Base-by-base conservation (phyloP, 768 basidiomycete species). In the Agaricus subrufescens region DNA sequence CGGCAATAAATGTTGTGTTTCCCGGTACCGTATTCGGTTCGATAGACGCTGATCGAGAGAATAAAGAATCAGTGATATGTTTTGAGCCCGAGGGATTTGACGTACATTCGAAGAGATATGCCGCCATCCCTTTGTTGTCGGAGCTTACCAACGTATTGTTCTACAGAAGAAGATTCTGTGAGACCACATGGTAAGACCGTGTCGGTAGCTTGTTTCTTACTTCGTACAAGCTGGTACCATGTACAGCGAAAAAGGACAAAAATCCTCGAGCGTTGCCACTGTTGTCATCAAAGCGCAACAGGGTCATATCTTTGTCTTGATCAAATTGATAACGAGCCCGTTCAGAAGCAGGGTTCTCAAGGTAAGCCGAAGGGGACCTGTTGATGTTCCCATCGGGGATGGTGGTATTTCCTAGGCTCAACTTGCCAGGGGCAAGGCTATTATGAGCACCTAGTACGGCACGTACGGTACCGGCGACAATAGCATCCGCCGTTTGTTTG, bases 101-200 rank as follows among this genome's bases (percentile, higher is more conserved):
- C 77, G 49, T 56, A 86, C 86, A 71, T 76, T 91, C 90, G 58
- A 89, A 92, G 15, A 91, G 66, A 67, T 81, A 86, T 7, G 88
- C 88, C 3, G 89, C 88, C 87, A 91, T 90, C 40, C 90, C 90
- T 67, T 92, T 91, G 73, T 91, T 91, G 68, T 91, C 90, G 3
- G 78, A 70, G 67, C 87, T 90, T 30, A 91, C 79, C n/a, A 91
- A 72, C 0, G 89, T 90, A 60, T 90, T 91, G 65, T 91, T 92
- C 87, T 90, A 60, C 27, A 43, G 51, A 59, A 26, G 43, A 52
- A 25, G 34, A 5, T 23, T 49, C 31, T 60, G 29, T 58, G 51
- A 30, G 46, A 47, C 34, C 15, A 50, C 40, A 42, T 53, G 11
- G 10, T 3, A 38, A n/a, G 26, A 47, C 19, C 19, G 19, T 19